A percentile compares a stretch with the other conserved stretches of the same genome.
Conservation (phyloP, 192 early-diverging fungal genomes). For the Backusella morwellensis region DNA sequence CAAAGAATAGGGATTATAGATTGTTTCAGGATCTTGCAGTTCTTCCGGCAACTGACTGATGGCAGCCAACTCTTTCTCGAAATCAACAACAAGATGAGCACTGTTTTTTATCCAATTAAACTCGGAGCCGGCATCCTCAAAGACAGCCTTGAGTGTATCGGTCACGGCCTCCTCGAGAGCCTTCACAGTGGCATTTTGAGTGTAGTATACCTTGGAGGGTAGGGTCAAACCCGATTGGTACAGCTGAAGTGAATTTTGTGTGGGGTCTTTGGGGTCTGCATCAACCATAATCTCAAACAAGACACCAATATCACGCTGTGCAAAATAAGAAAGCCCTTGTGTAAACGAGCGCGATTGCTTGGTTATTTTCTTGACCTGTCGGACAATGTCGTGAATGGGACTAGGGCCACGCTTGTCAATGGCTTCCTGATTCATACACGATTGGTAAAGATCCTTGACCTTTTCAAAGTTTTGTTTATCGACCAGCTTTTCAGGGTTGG, state of each 20-base stretch:
- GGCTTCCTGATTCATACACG: constrained; percentile 54
- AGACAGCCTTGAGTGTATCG: constrained; percentile 44
- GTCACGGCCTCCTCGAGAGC: constrained; percentile 41
- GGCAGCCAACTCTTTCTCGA: constrained; percentile 57
- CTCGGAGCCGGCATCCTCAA: not conserved
- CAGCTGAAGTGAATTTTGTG: constrained; percentile 49
- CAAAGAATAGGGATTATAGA: constrained; percentile 49
- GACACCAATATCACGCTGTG: constrained; percentile 25
- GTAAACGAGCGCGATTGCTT: not conserved
- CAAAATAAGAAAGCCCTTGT: constrained; percentile 1
- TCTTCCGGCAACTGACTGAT: constrained; percentile 47
- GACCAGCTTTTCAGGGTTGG: constrained; percentile 39
- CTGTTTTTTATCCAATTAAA: constrained; percentile 18
- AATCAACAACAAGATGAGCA: constrained; percentile 47
- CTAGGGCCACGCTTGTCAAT: constrained; percentile 40
- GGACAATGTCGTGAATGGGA: constrained; percentile 44
- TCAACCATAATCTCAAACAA: constrained; percentile 52
- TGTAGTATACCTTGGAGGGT: constrained; percentile 66
- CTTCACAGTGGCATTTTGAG: constrained; percentile 43
- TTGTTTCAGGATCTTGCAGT: constrained; percentile 45
- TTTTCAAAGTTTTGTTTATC: constrained; percentile 61
- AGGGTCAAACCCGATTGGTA: constrained; percentile 58
- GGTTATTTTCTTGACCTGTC: constrained; percentile 31
- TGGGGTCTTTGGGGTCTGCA: constrained; percentile 58
- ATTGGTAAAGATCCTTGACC: constrained; percentile 54